Evolutionary conservation across 805 yeast species (phyloP).

Genomic region (Kodamaea restingae): DNA sequence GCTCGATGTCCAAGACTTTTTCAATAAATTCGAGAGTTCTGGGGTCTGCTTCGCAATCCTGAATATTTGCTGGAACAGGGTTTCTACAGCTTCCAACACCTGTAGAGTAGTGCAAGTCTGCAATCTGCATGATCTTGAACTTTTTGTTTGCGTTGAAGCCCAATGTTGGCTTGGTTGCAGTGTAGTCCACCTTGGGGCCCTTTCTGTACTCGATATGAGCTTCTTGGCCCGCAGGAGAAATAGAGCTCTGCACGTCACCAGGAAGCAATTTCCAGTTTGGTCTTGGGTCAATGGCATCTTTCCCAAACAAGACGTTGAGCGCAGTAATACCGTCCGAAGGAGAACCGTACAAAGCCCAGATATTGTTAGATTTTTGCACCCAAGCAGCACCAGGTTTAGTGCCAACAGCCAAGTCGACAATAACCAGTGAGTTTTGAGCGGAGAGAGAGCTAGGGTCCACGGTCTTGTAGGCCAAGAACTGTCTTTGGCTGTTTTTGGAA

Average conservation of each 20-base stretch:
- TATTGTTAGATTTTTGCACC: conserved; percentile 44
- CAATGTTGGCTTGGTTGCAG: conserved; percentile 26
- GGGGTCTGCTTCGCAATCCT: conserved; percentile 72
- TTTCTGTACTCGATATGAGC: conserved; percentile 29
- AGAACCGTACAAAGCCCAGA: conserved; percentile 57
- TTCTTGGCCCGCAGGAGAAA: conserved; percentile 8
- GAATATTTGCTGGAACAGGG: conserved; percentile 51
- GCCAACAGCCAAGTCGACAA: neutral
- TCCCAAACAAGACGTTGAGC: conserved; percentile 68
- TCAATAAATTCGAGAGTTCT: conserved; percentile 61
- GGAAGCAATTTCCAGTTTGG: conserved; percentile 50
- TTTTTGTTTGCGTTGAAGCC: conserved; percentile 34
- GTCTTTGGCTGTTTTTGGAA: neutral
- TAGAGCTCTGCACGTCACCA: conserved; percentile 3
- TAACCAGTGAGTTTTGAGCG: neutral
- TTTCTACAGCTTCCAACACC: conserved; percentile 78
- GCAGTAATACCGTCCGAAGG: conserved; percentile 42
- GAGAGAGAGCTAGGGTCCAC: too few species aligned
- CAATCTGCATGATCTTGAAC: conserved; percentile 80
- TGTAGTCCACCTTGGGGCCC: conserved; percentile 30
- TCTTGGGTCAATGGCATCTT: conserved; percentile 72
- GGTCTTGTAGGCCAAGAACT: conserved; percentile 3
- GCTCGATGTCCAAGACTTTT: conserved; percentile 62
- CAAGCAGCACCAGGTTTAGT: conserved; percentile 35
- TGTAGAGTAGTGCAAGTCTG: conserved; percentile 88